Evolutionary conservation across 805 yeast species (phyloP).

Genomic region (Myxozyma mucilagina): DNA sequence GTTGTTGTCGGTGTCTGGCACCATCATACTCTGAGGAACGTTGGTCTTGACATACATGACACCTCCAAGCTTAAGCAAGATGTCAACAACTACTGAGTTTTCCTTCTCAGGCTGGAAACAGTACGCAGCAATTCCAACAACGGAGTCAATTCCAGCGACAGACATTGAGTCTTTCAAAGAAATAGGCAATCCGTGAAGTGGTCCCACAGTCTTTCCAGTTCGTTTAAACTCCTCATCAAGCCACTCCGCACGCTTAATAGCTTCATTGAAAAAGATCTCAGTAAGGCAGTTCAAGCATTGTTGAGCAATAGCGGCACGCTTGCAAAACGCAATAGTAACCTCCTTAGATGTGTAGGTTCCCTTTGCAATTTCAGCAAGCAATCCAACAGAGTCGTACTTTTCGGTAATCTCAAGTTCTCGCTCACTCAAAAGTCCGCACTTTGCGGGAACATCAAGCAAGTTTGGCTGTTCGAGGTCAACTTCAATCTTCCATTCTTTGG

Average conservation of each 20-base stretch:
- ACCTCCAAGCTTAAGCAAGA: slow-evolving; percentile 54
- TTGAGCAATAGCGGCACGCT: slow-evolving; percentile 57
- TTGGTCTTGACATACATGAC: slow-evolving; percentile 61
- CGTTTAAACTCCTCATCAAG: slow-evolving; percentile 52
- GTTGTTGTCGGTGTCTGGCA: slow-evolving; percentile 57
- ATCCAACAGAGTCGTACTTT: slow-evolving; percentile 28
- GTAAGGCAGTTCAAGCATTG: slow-evolving; percentile 48
- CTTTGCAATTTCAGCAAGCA: slow-evolving; percentile 29
- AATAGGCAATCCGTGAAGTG: slow-evolving; percentile 65
- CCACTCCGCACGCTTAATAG: slow-evolving; percentile 55
- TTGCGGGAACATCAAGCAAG: slow-evolving; percentile 26
- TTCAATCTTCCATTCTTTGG: slow-evolving; percentile 46
- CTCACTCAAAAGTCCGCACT: slow-evolving; percentile 30
- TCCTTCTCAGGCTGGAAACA: slow-evolving; percentile 33
- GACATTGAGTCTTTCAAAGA: slow-evolving; percentile 66
- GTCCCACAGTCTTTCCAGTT: slow-evolving; percentile 51
- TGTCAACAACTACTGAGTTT: slow-evolving; percentile 50
- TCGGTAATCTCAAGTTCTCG: slow-evolving; percentile 37
- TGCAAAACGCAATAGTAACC: slow-evolving; percentile 57
- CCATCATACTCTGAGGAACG: slow-evolving; percentile 59
- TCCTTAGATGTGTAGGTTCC: slow-evolving; percentile 48
- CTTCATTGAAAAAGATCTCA: slow-evolving; percentile 56
- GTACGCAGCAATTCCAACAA: slow-evolving; percentile 37
- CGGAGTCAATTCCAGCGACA: slow-evolving; percentile 55
- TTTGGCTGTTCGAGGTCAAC: slow-evolving; percentile 19